phyloP scores from a whole-genome alignment of 2,329 filamentous ascomycete genomes.

The Diaporthe sp. region DNA sequence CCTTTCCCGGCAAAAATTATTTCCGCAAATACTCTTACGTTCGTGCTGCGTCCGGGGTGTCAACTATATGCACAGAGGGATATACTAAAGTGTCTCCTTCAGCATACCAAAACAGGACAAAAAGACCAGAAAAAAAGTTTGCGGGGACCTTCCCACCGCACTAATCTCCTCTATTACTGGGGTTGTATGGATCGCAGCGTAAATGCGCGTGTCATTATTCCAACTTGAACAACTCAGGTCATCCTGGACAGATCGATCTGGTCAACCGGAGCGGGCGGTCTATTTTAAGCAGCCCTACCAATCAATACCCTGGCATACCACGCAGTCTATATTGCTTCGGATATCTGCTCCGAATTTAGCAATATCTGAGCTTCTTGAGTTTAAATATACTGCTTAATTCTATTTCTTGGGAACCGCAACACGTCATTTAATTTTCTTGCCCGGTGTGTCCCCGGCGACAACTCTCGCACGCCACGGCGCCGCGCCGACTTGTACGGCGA shows the following conservation, averaged over 20 bases:
- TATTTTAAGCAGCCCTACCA: constrained; percentile 7
- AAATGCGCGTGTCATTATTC: constrained; percentile 2
- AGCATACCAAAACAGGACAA: not conserved
- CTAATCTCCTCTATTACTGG: not conserved
- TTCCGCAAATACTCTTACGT: not conserved
- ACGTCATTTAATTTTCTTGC: not conserved
- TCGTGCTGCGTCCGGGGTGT: not conserved
- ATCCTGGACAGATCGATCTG: constrained; percentile 17
- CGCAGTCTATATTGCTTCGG: not conserved
- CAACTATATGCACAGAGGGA: not conserved
- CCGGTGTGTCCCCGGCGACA: not conserved
- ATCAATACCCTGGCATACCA: not conserved
- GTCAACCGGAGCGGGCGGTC: not conserved
- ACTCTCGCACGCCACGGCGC: not conserved
- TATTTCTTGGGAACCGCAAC: not conserved
- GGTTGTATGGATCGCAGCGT: not conserved
- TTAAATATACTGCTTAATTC: not conserved
- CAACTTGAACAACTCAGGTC: not conserved
- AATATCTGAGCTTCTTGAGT: not conserved
- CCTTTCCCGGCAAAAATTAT: not conserved
- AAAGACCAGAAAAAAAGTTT: not conserved
- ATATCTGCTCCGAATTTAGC: constrained; percentile 4
- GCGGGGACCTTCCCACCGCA: not conserved
- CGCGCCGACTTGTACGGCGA: not conserved
- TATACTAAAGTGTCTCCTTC: not conserved